Base-by-base conservation (phyloP, 352 stramenopile genomes). In the Aphanomyces invadans region DNA sequence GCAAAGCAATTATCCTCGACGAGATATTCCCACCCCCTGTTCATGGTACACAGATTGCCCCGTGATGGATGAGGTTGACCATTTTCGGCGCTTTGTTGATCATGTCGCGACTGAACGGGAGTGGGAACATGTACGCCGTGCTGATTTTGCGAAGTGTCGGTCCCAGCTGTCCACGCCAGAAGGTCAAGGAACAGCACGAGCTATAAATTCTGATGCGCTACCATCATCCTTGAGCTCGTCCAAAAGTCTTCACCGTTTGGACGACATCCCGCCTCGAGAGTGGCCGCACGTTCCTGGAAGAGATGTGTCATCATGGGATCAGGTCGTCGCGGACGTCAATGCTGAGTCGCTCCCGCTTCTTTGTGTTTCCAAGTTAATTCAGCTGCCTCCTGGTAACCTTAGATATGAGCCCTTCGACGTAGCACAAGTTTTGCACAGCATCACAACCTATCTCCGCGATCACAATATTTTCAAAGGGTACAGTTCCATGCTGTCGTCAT, bases 251-350 rank as follows among this genome's bases (percentile, higher is more conserved):
- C 21, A 59, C 21, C 48, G 36, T 19, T 28, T 67, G 11, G 60
- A 67, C 15, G 60, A 67, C 12, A 62, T 89, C 26, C 65, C 79
- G 26, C 82, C 82, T 31, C 69, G 80, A 21, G 83, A 88, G 33
- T 91, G 82, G 82, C 82, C 80, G 12, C 80, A 91, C 65, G 52
- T 91, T 12, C 80, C 82, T 21, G 80, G 74, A 57, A 73, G 79
- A 59, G 71, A 81, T 36, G 78, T 80, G 10, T 51, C 73, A 3
- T 67, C 81, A 65, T 91, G 82, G 82, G 69, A 70, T 32, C 61
- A 75, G 3, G 73, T 80, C 46, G 32, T 73, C 1, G 64, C 74
- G 32, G 70, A 65, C 29, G 75, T 73, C 3, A 64, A 33, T 42
- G 0, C 26, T 3, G 21, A 57, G 19, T 15, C 25, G 7, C 32